These are phyloP conservation scores for Fusarium falciforme DNA, from an alignment of 2,329 filamentous ascomycete genomes.

Conservation along the genomic window DNA sequence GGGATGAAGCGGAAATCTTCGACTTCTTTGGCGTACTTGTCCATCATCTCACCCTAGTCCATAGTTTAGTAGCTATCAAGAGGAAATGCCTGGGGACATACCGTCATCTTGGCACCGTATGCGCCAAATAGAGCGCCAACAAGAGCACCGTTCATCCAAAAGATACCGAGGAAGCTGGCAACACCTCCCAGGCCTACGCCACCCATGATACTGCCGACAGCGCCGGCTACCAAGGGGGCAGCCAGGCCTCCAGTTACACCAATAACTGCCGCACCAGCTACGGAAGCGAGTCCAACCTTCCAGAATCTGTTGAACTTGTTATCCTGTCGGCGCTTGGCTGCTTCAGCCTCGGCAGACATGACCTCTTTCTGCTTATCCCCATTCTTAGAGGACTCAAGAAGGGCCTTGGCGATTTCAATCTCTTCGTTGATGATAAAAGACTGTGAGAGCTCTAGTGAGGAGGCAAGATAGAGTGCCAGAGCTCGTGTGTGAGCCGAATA, in stretches of 20 bases:
- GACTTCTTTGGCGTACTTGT: slow-evolving; percentile 87
- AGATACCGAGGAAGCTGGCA: slow-evolving; percentile 85
- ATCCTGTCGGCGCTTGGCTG: slow-evolving; percentile 77
- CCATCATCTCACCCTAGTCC: slow-evolving; percentile 79
- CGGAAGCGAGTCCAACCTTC: slow-evolving; percentile 91
- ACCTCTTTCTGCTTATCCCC: slow-evolving; percentile 52
- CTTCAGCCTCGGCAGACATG: slow-evolving; percentile 82
- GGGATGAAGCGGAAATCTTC: slow-evolving; percentile 86
- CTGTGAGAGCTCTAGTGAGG: slow-evolving; percentile 72
- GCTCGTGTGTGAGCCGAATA: slow-evolving; percentile 81
- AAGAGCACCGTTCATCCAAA: slow-evolving; percentile 86
- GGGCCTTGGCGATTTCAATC: slow-evolving; percentile 77
- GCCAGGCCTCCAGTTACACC: slow-evolving; percentile 92
- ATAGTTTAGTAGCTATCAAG: slow-evolving; percentile 21
- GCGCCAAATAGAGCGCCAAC: slow-evolving; percentile 91
- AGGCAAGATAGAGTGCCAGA: slow-evolving; percentile 74
- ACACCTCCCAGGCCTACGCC: slow-evolving; percentile 87
- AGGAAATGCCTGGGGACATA: slow-evolving; percentile 33
- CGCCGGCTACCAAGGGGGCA: slow-evolving; percentile 87
- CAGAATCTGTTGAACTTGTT: slow-evolving; percentile 79
- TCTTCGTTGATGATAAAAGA: slow-evolving; percentile 75
- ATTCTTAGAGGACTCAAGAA: slow-evolving; percentile 72
- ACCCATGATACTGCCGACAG: slow-evolving; percentile 85
- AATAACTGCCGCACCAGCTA: slow-evolving; percentile 90
- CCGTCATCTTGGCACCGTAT: slow-evolving; percentile 81